Percentiles rank a stretch among this genome's conserved stretches.
Conservation (phyloP, 495 filamentous ascomycete species). For the Penicillium argentinense region DNA sequence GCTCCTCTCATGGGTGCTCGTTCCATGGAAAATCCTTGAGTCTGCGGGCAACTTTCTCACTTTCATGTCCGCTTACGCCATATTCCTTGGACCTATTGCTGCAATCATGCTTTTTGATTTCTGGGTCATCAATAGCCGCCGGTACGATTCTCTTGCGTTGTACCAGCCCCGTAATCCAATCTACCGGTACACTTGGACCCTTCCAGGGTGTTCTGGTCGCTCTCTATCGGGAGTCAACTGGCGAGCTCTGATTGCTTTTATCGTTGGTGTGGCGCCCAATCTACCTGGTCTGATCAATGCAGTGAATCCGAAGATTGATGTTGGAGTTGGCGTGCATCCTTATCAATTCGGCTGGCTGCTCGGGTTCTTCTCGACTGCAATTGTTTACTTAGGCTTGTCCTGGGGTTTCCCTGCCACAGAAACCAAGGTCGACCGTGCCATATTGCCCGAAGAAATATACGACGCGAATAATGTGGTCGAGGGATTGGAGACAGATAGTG, state of each 20-base stretch:
- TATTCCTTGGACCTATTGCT: constrained; percentile 70
- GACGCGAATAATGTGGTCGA: constrained; percentile 30
- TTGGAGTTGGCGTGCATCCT: constrained; percentile 48
- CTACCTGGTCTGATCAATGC: constrained; percentile 58
- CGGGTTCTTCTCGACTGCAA: constrained; percentile 48
- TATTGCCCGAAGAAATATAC: constrained; percentile 53
- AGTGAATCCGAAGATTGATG: constrained; percentile 44
- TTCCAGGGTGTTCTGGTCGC: constrained; percentile 7
- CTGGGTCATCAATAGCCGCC: constrained; percentile 61
- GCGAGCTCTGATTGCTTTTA: constrained; percentile 62
- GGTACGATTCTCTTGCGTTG: constrained; percentile 57
- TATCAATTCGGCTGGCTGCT: constrained; percentile 59
- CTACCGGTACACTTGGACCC: constrained; percentile 54
- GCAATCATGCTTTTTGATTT: constrained; percentile 67
- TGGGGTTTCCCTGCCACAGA: constrained; percentile 36
- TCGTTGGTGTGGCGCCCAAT: constrained; percentile 61
- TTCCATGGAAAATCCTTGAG: constrained; percentile 64
- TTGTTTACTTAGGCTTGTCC: constrained; percentile 46
- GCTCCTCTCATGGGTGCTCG: constrained; percentile 58
- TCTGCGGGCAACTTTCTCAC: constrained; percentile 56
- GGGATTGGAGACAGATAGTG: constrained; percentile 24
- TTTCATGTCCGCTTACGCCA: constrained; percentile 63
- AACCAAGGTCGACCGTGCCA: constrained; percentile 37
- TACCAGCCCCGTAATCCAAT: constrained; percentile 39
- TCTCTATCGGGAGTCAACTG: constrained; percentile 55